These are phyloP conservation scores for Gossypium turneri DNA, from an alignment of 345 rosid species.

Conservation along the genomic window DNA sequence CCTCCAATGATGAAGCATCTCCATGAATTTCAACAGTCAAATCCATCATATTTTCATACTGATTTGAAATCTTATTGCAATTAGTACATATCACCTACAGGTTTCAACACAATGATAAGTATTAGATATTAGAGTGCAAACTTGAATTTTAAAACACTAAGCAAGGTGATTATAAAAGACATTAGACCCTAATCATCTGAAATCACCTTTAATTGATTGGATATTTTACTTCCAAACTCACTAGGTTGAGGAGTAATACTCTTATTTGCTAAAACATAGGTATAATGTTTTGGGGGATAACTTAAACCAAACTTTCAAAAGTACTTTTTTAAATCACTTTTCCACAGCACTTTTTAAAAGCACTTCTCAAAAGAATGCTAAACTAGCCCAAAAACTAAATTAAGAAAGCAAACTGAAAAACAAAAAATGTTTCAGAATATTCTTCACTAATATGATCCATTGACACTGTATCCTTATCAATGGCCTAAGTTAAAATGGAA, in stretches of 20 bases:
- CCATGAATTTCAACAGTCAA: constrained; percentile 94
- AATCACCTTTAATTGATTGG: neutral
- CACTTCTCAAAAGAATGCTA: too few species aligned
- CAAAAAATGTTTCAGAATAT: neutral
- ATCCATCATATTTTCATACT: constrained; percentile 98
- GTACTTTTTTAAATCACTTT: too few species aligned
- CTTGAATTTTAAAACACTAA: neutral
- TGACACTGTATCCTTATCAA: neutral
- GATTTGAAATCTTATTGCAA: constrained; percentile 71
- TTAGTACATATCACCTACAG: constrained; percentile 70
- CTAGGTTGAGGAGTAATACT: neutral
- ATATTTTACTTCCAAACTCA: neutral
- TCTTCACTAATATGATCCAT: neutral
- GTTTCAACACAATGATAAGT: constrained; percentile 9
- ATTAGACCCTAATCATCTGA: neutral
- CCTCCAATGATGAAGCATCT: constrained; percentile 83
- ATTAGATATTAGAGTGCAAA: constrained; percentile 17
- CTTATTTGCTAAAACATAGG: neutral
- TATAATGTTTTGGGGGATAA: neutral
- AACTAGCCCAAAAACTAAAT: neutral
- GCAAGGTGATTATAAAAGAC: neutral
- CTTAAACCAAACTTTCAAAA: too few species aligned
- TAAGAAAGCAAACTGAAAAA: neutral
- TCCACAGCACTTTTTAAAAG: too few species aligned
- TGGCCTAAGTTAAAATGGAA: constrained; percentile 2